Evolutionary conservation across 2,329 filamentous ascomycete species (phyloP).

Genomic region (Ceratocystis destructans): DNA sequence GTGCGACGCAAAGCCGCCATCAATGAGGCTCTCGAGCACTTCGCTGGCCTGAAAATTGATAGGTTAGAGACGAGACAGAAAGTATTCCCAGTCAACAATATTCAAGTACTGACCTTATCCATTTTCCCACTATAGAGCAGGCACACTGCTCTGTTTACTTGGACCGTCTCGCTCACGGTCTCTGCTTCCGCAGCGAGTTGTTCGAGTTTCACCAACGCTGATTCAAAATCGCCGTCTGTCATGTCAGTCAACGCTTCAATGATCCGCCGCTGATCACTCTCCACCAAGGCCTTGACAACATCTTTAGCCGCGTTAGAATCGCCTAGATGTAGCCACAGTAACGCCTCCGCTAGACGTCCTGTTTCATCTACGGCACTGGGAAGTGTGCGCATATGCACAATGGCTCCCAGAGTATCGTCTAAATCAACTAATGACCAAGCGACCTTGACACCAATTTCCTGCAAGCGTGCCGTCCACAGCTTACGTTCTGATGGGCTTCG

Average conservation of each 20-base stretch:
- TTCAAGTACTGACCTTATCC: conserved; percentile 41
- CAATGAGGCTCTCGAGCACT: conserved; percentile 53
- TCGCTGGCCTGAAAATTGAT: conserved; percentile 40
- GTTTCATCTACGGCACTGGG: conserved; percentile 29
- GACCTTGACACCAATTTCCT: conserved; percentile 58
- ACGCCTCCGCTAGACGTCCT: conserved; percentile 38
- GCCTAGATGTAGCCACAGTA: conserved; percentile 68
- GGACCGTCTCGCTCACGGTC: conserved; percentile 50
- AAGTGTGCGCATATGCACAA: conserved; percentile 54
- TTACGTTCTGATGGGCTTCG: conserved; percentile 39
- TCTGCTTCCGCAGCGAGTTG: conserved; percentile 30
- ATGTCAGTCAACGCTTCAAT: conserved; percentile 60
- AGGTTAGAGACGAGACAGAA: background rate
- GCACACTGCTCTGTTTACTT: conserved; percentile 73
- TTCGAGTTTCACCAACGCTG: conserved; percentile 50
- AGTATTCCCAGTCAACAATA: background rate
- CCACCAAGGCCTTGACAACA: conserved; percentile 31
- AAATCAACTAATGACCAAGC: conserved; percentile 64
- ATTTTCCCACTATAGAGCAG: conserved; percentile 69
- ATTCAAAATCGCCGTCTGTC: conserved; percentile 58
- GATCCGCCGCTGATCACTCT: conserved; percentile 32
- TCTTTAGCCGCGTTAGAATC: conserved; percentile 54
- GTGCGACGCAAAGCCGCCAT: conserved; percentile 52
- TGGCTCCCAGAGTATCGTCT: conserved; percentile 72
- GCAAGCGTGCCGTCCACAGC: conserved; percentile 58